These are phyloP conservation scores for Cymodocea nodosa DNA, from an alignment of 116 monocot species.

Conservation along the genomic window DNA sequence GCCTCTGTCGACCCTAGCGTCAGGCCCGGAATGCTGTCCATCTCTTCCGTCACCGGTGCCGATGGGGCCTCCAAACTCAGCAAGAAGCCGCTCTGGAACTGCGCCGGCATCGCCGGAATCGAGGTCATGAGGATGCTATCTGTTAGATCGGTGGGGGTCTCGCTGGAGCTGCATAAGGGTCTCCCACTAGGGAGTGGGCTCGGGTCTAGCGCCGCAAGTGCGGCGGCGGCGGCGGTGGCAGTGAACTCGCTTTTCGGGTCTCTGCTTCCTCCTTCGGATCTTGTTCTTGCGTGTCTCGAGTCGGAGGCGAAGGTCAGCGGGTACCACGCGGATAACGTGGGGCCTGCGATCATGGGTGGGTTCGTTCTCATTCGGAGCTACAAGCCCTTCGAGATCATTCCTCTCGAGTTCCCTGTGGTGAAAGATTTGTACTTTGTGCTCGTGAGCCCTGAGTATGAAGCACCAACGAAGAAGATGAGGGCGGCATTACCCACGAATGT, in stretches of 20 bases:
- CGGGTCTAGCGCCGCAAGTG: conserved; percentile 88
- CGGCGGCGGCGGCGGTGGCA: conserved; percentile 85
- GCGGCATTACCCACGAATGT: conserved; percentile 56
- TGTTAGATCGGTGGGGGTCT: conserved; percentile 66
- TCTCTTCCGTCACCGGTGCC: conserved; percentile 41
- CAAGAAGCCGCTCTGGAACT: conserved; percentile 61
- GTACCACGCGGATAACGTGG: conserved; percentile 93
- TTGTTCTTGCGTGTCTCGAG: conserved; percentile 80
- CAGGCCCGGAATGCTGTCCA: conserved; percentile 42
- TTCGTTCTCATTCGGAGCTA: conserved; percentile 82
- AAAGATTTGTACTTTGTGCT: conserved; percentile 72
- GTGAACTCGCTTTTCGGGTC: conserved; percentile 76
- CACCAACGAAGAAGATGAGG: conserved; percentile 94
- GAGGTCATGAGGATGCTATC: conserved; percentile 52
- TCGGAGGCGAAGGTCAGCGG: conserved; percentile 92
- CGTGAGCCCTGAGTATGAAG: conserved; percentile 77
- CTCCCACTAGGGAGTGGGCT: conserved; percentile 88
- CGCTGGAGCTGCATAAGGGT: conserved; percentile 69
- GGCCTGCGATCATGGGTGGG: conserved; percentile 80
- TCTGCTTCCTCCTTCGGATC: conserved; percentile 36
- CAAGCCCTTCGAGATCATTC: conserved; percentile 54
- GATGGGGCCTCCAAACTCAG: conserved; percentile 37
- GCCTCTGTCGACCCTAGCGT: conserved; percentile 46
- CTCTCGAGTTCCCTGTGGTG: conserved; percentile 37
- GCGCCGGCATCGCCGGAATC: conserved; percentile 86